Evolutionary conservation across 148 eudicot genomes (phyloP).

Genomic region (Vaccinium darrowii): DNA sequence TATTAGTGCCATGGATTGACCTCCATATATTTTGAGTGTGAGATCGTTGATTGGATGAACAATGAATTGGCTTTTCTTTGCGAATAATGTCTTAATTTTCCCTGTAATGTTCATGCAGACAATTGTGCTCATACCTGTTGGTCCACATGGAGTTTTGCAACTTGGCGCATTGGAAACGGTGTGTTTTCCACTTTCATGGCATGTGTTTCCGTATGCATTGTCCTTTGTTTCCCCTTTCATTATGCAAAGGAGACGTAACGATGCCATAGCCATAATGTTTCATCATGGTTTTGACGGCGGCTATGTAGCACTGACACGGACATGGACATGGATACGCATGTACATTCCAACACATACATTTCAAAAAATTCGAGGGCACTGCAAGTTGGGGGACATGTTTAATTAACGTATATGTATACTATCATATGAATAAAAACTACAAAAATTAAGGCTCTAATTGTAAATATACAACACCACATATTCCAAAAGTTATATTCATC

Average conservation of each 20-base stretch:
- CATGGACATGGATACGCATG: too few species aligned
- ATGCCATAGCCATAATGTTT: neutral
- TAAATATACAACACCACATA: too few species aligned
- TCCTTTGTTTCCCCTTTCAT: neutral
- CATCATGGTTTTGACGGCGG: neutral
- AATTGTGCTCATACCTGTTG: conserved; percentile 56
- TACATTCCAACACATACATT: too few species aligned
- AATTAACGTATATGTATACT: too few species aligned
- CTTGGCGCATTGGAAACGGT: conserved; percentile 77
- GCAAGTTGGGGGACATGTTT: too few species aligned
- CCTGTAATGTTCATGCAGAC: conserved; percentile 48
- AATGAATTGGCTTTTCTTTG: neutral
- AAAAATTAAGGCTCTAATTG: too few species aligned
- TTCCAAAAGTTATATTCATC: too few species aligned
- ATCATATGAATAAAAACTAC: too few species aligned
- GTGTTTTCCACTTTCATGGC: conserved; percentile 14
- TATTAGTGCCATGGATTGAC: neutral
- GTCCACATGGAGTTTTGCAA: conserved; percentile 73
- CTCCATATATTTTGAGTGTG: neutral
- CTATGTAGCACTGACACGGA: too few species aligned
- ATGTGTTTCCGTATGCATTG: neutral
- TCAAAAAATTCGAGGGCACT: too few species aligned
- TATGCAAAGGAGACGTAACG: neutral
- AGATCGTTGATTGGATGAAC: conserved; percentile 3
- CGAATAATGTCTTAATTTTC: neutral